These are phyloP conservation scores for Septoria petroselini DNA, from an alignment of 2,329 filamentous ascomycete genomes.

Conservation along the genomic window DNA sequence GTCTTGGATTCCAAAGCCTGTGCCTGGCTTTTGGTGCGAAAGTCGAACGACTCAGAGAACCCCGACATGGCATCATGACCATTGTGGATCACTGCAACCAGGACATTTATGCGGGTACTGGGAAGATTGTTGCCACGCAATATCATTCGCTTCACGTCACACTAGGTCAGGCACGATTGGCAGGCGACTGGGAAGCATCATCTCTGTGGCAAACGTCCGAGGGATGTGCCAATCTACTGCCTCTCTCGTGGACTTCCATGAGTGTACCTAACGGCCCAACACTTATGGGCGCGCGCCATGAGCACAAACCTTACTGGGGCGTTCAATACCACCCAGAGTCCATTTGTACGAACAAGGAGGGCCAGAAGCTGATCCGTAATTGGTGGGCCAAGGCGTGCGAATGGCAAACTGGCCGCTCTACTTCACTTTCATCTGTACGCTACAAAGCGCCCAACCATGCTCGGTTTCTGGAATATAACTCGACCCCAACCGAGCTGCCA, in stretches of 20 bases:
- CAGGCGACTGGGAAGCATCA: constrained; percentile 36
- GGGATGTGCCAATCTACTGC: constrained; percentile 40
- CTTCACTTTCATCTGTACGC: neutral
- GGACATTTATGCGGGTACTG: constrained; percentile 65
- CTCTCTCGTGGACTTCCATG: constrained; percentile 50
- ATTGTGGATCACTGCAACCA: constrained; percentile 57
- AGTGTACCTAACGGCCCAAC: constrained; percentile 53
- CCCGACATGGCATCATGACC: constrained; percentile 78
- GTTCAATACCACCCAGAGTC: constrained; percentile 92
- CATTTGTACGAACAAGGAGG: constrained; percentile 70
- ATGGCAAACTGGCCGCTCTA: constrained; percentile 19
- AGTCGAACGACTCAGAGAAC: constrained; percentile 65
- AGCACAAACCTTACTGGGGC: constrained; percentile 71
- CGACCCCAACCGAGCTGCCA: neutral
- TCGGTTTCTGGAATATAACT: neutral
- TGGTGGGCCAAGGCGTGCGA: constrained; percentile 66
- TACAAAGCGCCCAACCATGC: neutral
- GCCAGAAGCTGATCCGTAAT: constrained; percentile 63
- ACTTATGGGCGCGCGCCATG: constrained; percentile 74
- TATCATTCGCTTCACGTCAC: constrained; percentile 65
- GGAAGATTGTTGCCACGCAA: constrained; percentile 65
- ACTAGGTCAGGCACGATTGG: constrained; percentile 36
- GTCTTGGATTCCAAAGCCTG: constrained; percentile 83
- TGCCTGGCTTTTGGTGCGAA: constrained; percentile 64
- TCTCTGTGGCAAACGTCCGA: constrained; percentile 41